Evolutionary conservation across 1,139 yeast genomes (phyloP).

Genomic region (Kurtzmaniella natalensis): DNA sequence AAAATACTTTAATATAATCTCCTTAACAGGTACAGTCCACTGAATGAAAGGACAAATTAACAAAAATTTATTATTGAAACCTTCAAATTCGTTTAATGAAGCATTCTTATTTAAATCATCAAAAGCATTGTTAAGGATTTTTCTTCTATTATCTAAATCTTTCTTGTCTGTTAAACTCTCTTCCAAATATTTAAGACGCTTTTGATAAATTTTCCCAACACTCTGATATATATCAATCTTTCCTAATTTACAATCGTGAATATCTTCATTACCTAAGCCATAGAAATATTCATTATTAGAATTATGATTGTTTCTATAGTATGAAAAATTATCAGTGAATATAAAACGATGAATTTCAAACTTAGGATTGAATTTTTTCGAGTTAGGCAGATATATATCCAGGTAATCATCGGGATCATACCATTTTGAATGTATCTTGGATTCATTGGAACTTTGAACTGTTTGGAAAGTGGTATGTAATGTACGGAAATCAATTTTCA

Average conservation of each 20-base stretch:
- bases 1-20: slow-evolving; percentile 32
- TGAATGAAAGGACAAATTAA: slow-evolving; percentile 39
- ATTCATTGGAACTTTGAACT: slow-evolving; percentile 18
- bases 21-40: slow-evolving; percentile 40
- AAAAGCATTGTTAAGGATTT: slow-evolving; percentile 22
- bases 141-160: slow-evolving; percentile 18
- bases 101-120: slow-evolving; percentile 6
- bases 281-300: slow-evolving; percentile 12
- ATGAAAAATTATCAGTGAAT: slow-evolving; percentile 35
- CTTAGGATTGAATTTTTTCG: slow-evolving; percentile 17
- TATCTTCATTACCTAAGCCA: slow-evolving; percentile 25
- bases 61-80: slow-evolving; percentile 38
- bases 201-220: slow-evolving; percentile 22
- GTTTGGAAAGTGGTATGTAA: slow-evolving; percentile 29
- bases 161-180: slow-evolving; percentile 15
- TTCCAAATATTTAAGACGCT: slow-evolving; percentile 26
- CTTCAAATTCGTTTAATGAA: slow-evolving; percentile 16
- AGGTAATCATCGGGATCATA: slow-evolving; percentile 40
- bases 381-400: slow-evolving; percentile 32
- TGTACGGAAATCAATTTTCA: slow-evolving; percentile 39
- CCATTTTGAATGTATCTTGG: slow-evolving; percentile 23
- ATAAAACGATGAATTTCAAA: slow-evolving; percentile 32
- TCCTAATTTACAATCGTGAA: slow-evolving; percentile 28
- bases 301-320: slow-evolving; percentile 28
- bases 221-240: slow-evolving; percentile 25